Conservation (phyloP, 805 yeast species). For the Brettanomyces nanus region DNA sequence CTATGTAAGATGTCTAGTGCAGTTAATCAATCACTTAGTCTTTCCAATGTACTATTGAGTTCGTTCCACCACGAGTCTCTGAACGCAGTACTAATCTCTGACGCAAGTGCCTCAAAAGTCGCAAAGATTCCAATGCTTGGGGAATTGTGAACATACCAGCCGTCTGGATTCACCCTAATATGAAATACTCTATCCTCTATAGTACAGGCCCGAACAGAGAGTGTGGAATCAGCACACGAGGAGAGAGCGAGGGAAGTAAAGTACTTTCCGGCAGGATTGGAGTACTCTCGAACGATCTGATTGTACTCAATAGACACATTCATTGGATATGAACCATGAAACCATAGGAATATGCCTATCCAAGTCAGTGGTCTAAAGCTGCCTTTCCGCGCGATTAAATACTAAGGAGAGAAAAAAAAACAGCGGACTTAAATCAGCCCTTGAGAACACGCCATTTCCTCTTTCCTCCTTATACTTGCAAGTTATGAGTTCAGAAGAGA, state of each 20-base stretch:
- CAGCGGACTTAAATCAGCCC: too few relatives aligned
- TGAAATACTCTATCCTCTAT: not conserved
- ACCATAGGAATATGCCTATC: too few relatives aligned
- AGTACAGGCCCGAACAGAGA: not conserved
- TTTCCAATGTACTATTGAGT: not conserved
- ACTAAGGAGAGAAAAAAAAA: too few relatives aligned
- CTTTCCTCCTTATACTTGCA: too few relatives aligned
- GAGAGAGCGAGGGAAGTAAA: not conserved
- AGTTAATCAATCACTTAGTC: conserved; percentile 5
- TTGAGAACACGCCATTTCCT: too few relatives aligned
- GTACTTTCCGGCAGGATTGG: not conserved
- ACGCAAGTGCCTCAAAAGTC: conserved; percentile 5
- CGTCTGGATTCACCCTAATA: conserved; percentile 1
- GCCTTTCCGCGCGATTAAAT: too few relatives aligned
- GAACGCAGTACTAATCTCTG: not conserved
- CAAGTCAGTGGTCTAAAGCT: too few relatives aligned
- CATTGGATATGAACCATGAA: not conserved
- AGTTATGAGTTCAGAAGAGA: not conserved
- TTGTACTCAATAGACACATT: conserved; percentile 2
- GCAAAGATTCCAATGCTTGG: not conserved
- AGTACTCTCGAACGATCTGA: conserved; percentile 3
- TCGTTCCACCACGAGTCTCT: conserved; percentile 2
- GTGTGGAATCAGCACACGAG: not conserved
- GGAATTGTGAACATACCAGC: conserved; percentile 3
- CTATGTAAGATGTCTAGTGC: conserved; percentile 1